A percentile compares a stretch with the other conserved stretches of the same genome.
Conservation (phyloP, 129 eudicot species). For the Tanacetum coccineum region DNA sequence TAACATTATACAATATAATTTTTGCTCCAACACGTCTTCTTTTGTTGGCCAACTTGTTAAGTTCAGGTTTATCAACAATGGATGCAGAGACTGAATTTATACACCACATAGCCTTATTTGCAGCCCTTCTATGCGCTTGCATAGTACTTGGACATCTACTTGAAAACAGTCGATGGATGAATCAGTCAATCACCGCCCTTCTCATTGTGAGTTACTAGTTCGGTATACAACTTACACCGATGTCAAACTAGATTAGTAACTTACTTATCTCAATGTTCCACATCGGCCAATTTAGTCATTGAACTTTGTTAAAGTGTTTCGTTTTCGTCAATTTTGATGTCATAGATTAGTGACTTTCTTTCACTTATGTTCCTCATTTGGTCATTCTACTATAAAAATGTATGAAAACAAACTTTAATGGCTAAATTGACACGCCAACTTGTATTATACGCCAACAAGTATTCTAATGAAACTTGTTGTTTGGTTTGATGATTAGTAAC, state of each 20-base stretch:
- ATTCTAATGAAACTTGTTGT: background rate
- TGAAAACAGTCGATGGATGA: conserved; percentile 54
- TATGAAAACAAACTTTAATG: too few relatives aligned
- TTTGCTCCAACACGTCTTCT: background rate
- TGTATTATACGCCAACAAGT: background rate
- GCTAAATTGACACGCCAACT: background rate
- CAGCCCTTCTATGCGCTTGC: conserved; percentile 54
- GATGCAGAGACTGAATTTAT: conserved; percentile 32
- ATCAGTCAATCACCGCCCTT: conserved; percentile 61
- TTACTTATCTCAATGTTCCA: too few relatives aligned
- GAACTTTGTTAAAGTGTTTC: too few relatives aligned
- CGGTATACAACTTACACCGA: background rate
- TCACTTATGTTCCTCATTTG: too few relatives aligned
- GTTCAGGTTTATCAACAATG: background rate
- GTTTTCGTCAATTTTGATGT: too few relatives aligned
- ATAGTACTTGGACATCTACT: conserved; percentile 63
- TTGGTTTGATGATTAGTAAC: background rate
- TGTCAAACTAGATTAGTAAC: background rate
- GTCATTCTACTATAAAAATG: too few relatives aligned
- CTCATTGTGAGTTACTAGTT: conserved; percentile 46
- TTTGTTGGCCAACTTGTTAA: conserved; percentile 3
- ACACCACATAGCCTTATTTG: conserved; percentile 48
- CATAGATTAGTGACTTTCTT: too few relatives aligned
- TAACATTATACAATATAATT: too few relatives aligned
- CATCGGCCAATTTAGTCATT: too few relatives aligned